Conservation (phyloP, 441 rosid species). For the Capsella rubella region DNA sequence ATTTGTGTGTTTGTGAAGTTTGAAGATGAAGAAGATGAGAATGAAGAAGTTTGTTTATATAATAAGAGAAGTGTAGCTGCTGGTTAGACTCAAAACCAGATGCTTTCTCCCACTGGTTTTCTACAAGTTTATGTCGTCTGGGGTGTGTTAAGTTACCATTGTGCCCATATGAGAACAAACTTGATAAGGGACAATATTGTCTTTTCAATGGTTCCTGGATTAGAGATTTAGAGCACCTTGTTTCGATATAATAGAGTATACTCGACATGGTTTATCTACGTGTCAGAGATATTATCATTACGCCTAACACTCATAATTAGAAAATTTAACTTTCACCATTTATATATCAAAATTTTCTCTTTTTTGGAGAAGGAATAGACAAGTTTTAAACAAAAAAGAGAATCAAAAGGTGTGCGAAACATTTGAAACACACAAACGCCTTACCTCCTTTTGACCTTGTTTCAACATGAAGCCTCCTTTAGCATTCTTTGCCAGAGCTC, state of each 20-base stretch:
- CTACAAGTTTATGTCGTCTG: not conserved
- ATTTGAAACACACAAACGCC: not conserved
- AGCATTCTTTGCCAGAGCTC: constrained; percentile 74
- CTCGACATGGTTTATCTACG: too few relatives aligned
- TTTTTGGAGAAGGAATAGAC: not conserved
- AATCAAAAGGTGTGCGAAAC: not conserved
- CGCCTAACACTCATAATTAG: too few relatives aligned
- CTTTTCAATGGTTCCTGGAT: not conserved
- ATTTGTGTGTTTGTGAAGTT: not conserved
- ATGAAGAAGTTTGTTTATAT: not conserved
- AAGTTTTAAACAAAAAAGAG: not conserved
- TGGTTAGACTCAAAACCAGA: constrained; percentile 12
- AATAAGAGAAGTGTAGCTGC: not conserved
- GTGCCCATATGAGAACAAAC: not conserved
- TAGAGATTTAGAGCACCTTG: not conserved
- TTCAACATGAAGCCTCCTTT: constrained; percentile 51
- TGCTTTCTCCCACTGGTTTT: constrained; percentile 10
- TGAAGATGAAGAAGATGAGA: constrained; percentile 6
- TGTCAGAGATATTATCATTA: too few relatives aligned
- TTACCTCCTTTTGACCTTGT: constrained; percentile 10
- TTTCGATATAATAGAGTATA: too few relatives aligned
- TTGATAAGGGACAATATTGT: not conserved
- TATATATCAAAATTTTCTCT: not conserved
- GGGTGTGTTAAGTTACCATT: not conserved
- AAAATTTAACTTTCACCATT: too few relatives aligned